Evolutionary conservation across 2,329 filamentous ascomycete genomes (phyloP).

Genomic region (Chaetomiaceae sp.): DNA sequence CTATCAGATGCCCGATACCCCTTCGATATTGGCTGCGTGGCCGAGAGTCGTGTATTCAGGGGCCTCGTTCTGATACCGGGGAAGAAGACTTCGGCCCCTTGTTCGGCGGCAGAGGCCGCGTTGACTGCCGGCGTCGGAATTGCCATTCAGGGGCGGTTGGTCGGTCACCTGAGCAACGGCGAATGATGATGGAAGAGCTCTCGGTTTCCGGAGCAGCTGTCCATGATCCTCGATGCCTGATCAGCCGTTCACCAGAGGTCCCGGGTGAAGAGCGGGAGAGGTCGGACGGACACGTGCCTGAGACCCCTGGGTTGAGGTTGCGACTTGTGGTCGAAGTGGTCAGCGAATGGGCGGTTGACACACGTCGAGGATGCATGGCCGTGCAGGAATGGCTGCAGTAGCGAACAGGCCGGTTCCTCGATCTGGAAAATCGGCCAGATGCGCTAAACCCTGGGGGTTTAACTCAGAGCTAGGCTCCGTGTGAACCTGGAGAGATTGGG

Average conservation of each 20-base stretch:
- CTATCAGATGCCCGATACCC: no score
- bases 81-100: no score
- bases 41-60: no score
- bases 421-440: constrained; percentile 15
- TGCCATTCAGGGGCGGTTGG: no score
- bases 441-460: constrained; percentile 6
- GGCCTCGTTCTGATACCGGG: no score
- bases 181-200: not conserved
- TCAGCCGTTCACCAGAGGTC: constrained; percentile 11
- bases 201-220: not conserved
- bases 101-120: no score
- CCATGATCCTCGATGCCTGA: not conserved
- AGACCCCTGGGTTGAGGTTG: constrained; percentile 12
- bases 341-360: constrained; percentile 29
- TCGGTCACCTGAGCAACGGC: constrained; percentile 5
- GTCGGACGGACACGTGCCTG: constrained; percentile 19
- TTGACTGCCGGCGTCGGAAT: no score
- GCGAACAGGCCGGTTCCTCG: constrained; percentile 17
- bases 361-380: constrained; percentile 24
- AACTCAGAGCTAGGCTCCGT: no score
- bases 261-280: constrained; percentile 8
- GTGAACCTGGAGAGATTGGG: no score
- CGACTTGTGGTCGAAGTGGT: constrained; percentile 16
- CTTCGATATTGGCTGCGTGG: no score
- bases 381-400: constrained; percentile 20